Evolutionary conservation across 2,329 filamentous ascomycete species (phyloP).

Genomic region (Mycosphaerella sp.): DNA sequence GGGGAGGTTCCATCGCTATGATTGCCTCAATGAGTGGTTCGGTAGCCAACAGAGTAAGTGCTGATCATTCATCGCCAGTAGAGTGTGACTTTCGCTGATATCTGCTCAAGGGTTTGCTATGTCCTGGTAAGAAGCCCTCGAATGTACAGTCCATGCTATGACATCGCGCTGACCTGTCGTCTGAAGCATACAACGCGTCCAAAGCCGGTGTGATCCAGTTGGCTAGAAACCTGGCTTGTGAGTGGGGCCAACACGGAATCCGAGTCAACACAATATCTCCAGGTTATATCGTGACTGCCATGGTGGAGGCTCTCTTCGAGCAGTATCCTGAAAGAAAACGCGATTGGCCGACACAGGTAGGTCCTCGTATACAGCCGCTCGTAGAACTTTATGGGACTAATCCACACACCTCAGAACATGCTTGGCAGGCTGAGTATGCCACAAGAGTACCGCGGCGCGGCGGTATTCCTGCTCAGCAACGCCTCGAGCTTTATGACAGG

Average conservation of each 20-base stretch:
- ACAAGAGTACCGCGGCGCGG: conserved; percentile 36
- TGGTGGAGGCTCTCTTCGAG: conserved; percentile 75
- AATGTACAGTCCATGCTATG: background rate
- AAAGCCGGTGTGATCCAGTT: conserved; percentile 71
- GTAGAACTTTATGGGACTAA: background rate
- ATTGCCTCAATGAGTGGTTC: conserved; percentile 59
- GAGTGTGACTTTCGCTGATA: conserved; percentile 6
- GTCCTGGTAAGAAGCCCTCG: conserved; percentile 23
- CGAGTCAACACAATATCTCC: conserved; percentile 74
- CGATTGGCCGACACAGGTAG: conserved; percentile 66
- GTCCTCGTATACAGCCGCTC: background rate
- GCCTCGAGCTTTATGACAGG: conserved; percentile 52
- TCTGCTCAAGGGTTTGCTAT: conserved; percentile 53
- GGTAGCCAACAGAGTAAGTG: conserved; percentile 56
- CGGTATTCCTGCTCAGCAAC: conserved; percentile 37
- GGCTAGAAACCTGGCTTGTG: conserved; percentile 61
- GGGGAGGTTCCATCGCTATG: conserved; percentile 55
- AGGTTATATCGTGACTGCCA: conserved; percentile 73
- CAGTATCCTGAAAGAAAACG: conserved; percentile 59
- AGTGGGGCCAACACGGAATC: conserved; percentile 68
- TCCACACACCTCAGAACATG: conserved; percentile 55
- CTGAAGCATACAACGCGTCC: conserved; percentile 65
- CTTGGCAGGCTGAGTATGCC: conserved; percentile 46
- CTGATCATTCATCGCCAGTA: background rate
- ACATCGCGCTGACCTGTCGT: background rate